A percentile compares a stretch with the other conserved stretches of the same genome.
These are phyloP conservation scores for Funneliformis geosporum DNA, from an alignment of 192 early-diverging fungal species.

Conservation along the genomic window DNA sequence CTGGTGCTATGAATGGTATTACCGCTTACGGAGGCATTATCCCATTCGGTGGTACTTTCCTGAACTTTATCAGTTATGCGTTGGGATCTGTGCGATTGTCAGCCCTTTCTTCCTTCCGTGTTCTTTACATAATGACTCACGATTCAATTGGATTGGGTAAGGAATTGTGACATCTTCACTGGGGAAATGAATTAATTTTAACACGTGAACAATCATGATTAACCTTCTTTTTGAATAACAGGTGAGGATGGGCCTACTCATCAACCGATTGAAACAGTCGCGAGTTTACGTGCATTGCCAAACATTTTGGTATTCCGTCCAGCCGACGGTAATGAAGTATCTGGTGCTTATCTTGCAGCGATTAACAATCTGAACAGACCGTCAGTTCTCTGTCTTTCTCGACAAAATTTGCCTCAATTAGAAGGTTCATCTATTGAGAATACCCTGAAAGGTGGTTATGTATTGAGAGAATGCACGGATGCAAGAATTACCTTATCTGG, in stretches of 20 bases:
- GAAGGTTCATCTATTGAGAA: constrained; percentile 80
- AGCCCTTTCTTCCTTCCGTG: constrained; percentile 85
- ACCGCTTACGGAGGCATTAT: constrained; percentile 82
- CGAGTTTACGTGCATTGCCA: constrained; percentile 85
- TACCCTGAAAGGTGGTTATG: constrained; percentile 84
- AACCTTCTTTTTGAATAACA: constrained; percentile 40
- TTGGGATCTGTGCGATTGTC: constrained; percentile 80
- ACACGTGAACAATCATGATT: not conserved
- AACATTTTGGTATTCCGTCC: constrained; percentile 87
- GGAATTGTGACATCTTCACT: constrained; percentile 3
- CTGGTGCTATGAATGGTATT: constrained; percentile 89
- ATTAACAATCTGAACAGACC: constrained; percentile 70
- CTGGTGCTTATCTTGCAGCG: constrained; percentile 86
- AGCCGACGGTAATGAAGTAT: constrained; percentile 93
- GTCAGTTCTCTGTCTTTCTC: constrained; percentile 82
- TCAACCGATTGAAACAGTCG: constrained; percentile 95
- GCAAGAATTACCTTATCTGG: constrained; percentile 74
- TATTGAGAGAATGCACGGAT: constrained; percentile 65
- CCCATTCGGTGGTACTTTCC: constrained; percentile 88
- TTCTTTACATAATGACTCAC: constrained; percentile 98
- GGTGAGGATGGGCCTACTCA: constrained; percentile 99
- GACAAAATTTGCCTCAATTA: constrained; percentile 94
- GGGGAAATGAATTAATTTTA: not conserved
- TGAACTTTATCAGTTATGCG: constrained; percentile 84
- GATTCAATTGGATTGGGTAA: constrained; percentile 84